Conservation (phyloP, 371 early-diverging fungal species). For the Mucor velutinosus region DNA sequence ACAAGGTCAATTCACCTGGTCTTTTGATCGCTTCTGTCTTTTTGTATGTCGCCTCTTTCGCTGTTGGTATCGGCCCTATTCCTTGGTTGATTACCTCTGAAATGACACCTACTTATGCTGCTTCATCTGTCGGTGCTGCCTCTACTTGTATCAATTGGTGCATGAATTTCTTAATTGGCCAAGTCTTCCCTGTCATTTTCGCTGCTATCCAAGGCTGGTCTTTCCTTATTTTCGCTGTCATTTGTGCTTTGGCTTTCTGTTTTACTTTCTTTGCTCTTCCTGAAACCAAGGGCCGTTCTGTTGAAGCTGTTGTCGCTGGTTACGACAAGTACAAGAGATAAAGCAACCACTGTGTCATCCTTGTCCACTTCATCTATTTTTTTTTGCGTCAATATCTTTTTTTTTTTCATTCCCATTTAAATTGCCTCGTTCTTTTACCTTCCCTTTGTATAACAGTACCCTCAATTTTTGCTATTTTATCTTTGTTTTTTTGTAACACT, state of each 20-base stretch:
- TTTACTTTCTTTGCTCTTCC: constrained; percentile 59
- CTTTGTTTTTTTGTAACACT: background rate
- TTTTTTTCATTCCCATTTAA: background rate
- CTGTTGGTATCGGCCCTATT: too few species aligned
- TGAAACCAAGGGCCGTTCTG: constrained; percentile 73
- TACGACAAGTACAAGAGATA: constrained; percentile 9
- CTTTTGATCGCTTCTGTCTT: constrained; percentile 56
- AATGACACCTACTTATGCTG: constrained; percentile 20
- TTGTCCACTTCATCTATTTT: background rate
- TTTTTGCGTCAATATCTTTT: background rate
- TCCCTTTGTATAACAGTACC: background rate
- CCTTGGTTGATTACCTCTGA: too few species aligned
- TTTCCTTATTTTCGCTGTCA: too few species aligned
- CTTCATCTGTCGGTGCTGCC: constrained; percentile 49
- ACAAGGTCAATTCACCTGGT: constrained; percentile 38
- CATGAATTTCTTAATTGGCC: constrained; percentile 50
- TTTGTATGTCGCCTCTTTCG: too few species aligned
- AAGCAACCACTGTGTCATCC: background rate
- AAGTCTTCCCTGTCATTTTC: too few species aligned
- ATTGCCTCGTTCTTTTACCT: background rate
- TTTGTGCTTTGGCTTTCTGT: constrained; percentile 11
- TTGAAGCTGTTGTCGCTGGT: constrained; percentile 56
- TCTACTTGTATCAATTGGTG: constrained; percentile 69
- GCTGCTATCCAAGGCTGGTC: too few species aligned
- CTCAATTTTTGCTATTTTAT: background rate